Evolutionary conservation across 371 early-diverging fungal species (phyloP).

Genomic region (Apophysomyces elegans): DNA sequence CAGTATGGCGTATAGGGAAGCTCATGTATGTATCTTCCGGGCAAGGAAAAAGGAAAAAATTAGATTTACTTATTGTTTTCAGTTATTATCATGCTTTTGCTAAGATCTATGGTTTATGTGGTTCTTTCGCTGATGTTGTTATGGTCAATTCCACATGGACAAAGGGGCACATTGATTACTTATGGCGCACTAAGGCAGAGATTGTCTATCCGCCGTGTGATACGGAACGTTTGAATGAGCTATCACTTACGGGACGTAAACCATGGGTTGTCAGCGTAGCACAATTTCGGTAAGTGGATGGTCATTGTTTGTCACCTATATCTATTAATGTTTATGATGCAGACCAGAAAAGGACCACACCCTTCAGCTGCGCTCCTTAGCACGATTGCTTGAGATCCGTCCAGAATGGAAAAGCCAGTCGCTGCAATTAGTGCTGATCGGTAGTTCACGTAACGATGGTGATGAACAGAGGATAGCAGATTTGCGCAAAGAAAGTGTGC

Average conservation of each 20-base stretch:
- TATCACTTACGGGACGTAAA: constrained; percentile 55
- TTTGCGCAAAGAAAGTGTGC: constrained; percentile 52
- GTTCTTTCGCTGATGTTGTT: constrained; percentile 77
- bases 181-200: constrained; percentile 72
- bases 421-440: constrained; percentile 66
- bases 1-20: constrained; percentile 68
- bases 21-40: constrained; percentile 45
- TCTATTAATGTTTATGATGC: constrained; percentile 11
- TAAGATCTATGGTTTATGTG: constrained; percentile 74
- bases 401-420: constrained; percentile 47
- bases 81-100: constrained; percentile 87
- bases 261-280: constrained; percentile 83
- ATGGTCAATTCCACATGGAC: constrained; percentile 97
- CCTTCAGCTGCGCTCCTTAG: constrained; percentile 80
- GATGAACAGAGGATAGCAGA: constrained; percentile 75
- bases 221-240: constrained; percentile 63
- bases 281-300: constrained; percentile 77
- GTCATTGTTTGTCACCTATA: background rate
- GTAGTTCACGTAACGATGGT: constrained; percentile 82
- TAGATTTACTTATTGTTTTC: background rate
- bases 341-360: constrained; percentile 94
- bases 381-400: constrained; percentile 53
- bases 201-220: constrained; percentile 96
- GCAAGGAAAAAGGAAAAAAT: background rate
- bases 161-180: constrained; percentile 76